Evolutionary conservation across 305 asterid genomes (phyloP), one percentile per base, ranked within the genome.

Genomic region (Fraxinus ornus): DNA sequence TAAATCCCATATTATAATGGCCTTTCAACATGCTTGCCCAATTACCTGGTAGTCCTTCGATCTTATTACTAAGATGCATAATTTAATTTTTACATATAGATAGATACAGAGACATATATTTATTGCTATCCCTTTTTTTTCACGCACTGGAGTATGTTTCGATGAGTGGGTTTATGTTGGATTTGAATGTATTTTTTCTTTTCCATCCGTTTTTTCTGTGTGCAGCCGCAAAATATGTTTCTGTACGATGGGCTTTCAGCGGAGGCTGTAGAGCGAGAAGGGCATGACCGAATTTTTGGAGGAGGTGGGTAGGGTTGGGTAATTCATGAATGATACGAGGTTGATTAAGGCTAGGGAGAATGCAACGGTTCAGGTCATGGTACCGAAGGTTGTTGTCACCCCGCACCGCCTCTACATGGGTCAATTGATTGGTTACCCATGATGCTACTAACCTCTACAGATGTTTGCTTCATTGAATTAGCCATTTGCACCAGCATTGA

Each of bases 11-110:
- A 80, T 84, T 85, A 80, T 64, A 84, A 92, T 90, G 97, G 94
- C 94, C 85, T 92, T 94, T 90, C 98, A 94, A 81, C 97, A 92
- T 79, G 93, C 97, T 87, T 94, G 98, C 88, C 98, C 98, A 89
- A 94, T 94, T 91, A 94, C 98, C 85, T 94, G 98, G 98, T 94
- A 76, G 79, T 35, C 72, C 74, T 32, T 70, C 10, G 83, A 83
- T 70, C 85, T 74, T 81, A 19, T 64, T 79, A 64, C 78, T 72
- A 57, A 44, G 15, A 82, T 78, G 73, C 41, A 80, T 17, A 10
- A 68, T 78, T 84, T n/a, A 70, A 72, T 85, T 79, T 77, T 52
- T 10, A 33, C 37, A 5, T 2, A 19, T 6, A 21, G 49, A 73
- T 75, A 78, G 52, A 73, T 72, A 78, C 66, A n/a, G 30, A 62